These are phyloP conservation scores for Gastrolobium villosum DNA, from an alignment of 306 rosid species.

Conservation along the genomic window DNA sequence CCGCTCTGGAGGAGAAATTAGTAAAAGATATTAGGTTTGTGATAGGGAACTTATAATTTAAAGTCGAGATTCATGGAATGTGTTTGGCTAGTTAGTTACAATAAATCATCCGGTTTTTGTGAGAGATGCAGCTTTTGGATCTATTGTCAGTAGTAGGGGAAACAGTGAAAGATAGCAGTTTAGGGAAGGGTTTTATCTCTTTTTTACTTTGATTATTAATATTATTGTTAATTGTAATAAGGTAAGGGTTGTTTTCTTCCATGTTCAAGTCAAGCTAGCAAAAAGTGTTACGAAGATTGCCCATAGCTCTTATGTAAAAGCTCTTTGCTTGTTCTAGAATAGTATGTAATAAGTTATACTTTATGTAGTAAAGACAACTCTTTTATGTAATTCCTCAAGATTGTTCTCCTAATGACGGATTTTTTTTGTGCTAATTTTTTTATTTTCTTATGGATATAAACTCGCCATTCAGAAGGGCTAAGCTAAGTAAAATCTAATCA, in stretches of 20 bases:
- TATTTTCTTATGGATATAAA: background rate
- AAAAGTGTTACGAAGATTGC: conserved; percentile 36
- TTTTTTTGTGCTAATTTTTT: background rate
- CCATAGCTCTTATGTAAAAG: conserved; percentile 36
- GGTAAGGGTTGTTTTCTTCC: conserved; percentile 47
- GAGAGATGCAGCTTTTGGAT: conserved; percentile 61
- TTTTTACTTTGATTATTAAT: background rate
- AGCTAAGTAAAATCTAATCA: too few relatives aligned
- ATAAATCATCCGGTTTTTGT: conserved; percentile 74
- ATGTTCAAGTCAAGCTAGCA: conserved; percentile 25
- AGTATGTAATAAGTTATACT: conserved; percentile 46
- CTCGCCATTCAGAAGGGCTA: too few relatives aligned
- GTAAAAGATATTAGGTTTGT: conserved; percentile 51
- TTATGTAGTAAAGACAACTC: conserved; percentile 26
- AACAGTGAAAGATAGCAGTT: conserved; percentile 49
- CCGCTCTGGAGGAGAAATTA: conserved; percentile 30
- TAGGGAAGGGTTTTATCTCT: conserved; percentile 30
- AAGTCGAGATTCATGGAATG: conserved; percentile 60
- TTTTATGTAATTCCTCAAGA: background rate
- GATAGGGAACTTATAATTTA: conserved; percentile 38
- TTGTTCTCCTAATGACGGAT: background rate
- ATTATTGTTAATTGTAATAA: conserved; percentile 58
- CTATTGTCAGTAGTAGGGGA: conserved; percentile 40
- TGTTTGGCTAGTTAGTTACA: conserved; percentile 60
- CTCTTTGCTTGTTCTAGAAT: conserved; percentile 13